Conservation (phyloP, 2,329 filamentous ascomycete species). For the Massarina eburnea region DNA sequence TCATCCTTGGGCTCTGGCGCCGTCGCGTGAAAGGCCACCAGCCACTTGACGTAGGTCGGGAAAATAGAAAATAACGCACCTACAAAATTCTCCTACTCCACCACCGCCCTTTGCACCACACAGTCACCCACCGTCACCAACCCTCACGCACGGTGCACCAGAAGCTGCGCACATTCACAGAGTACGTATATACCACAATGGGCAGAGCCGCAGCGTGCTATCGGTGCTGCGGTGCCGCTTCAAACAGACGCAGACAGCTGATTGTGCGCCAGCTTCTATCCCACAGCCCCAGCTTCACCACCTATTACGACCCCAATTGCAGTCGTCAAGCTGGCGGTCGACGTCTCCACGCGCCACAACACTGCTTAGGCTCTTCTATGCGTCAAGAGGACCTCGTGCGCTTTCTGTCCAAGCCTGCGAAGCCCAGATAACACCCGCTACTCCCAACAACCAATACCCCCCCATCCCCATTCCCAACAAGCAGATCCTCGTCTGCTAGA, state of each 20-base stretch:
- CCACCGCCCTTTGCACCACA: neutral
- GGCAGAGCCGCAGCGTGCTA: too few species aligned
- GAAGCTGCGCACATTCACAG: neutral
- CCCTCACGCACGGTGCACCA: neutral
- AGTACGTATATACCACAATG: neutral
- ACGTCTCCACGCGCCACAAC: constrained; percentile 11
- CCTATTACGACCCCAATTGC: constrained; percentile 7
- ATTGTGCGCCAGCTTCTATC: neutral
- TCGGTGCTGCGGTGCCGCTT: neutral
- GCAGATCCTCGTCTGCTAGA: constrained; percentile 76
- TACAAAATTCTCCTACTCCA: neutral
- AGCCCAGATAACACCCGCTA: constrained; percentile 70
- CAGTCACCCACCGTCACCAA: neutral
- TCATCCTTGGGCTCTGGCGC: neutral
- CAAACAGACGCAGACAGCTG: neutral
- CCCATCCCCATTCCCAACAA: constrained; percentile 27
- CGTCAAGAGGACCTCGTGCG: constrained; percentile 86
- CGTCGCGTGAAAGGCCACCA: constrained; percentile 1
- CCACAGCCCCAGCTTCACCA: neutral
- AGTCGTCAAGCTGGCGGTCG: constrained; percentile 40
- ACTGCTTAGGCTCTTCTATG: constrained; percentile 64
- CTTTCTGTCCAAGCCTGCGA: constrained; percentile 92
- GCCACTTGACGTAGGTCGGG: neutral
- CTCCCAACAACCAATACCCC: constrained; percentile 34
- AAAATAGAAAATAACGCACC: constrained; percentile 1